Evolutionary conservation across 2,329 filamentous ascomycete genomes (phyloP), one percentile per base, ranked within the genome.

Genomic region (Anthostomella pinea): DNA sequence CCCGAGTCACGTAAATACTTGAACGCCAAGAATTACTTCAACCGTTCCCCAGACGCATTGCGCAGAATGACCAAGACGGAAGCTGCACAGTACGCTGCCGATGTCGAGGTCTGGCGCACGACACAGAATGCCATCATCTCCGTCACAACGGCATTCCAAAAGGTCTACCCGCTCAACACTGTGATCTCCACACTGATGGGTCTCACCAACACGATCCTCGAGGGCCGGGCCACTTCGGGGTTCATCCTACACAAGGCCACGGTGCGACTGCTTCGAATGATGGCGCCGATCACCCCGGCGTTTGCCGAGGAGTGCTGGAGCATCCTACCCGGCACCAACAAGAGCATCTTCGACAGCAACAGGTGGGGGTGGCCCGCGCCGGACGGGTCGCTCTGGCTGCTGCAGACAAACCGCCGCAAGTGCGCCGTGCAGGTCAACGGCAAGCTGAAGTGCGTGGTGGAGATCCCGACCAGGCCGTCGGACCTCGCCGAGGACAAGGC

Each of bases 281-380:
- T 90, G 50, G 85, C 87, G 1, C 89, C 89, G 4, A 79, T 95
- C 34, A 79, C 85, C 0, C 89, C 89, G 0, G 86, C 85, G 0
- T 79, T 93, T 41, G 75, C 87, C 1, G 87, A 91, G 50, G 87
- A 95, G 64, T 86, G 81, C 59, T 94, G 86, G 86, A 70, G 75
- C 43, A 52, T 75, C 2, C 68, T 90, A 3, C 57, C 65, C 31
- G 62, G 66, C 2, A 44, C 48, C 0, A 30, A 51, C 2, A 50
- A 46, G 3, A 69, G 70, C 21, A 60, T 73, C 37, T 72, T 73
- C 48, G 36, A 47, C 24, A 50, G 58, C 25, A 71, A 75, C 33
- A 14, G 27, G n/a, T 55, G 62, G 1, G 57, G 59, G 1, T 93
- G 87, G 67, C 86, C 85, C 0, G 56, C 47, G 0, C 56, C 66